These are phyloP conservation scores for Ajuga reptans DNA, from an alignment of 305 asterid species.

Conservation along the genomic window DNA sequence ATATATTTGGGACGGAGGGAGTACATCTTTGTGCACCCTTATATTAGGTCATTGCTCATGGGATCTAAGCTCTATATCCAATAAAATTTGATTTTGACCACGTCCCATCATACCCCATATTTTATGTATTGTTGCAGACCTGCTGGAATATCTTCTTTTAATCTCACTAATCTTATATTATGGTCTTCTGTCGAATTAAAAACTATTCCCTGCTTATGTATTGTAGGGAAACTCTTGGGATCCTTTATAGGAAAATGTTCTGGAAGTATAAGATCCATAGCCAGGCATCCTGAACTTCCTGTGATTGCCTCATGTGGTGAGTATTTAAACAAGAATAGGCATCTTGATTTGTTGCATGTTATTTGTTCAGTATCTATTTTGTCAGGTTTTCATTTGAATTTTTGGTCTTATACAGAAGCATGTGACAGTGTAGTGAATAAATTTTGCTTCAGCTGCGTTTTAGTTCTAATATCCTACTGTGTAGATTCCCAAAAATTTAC, in stretches of 20 bases:
- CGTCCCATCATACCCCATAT: not conserved
- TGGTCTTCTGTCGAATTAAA: not conserved
- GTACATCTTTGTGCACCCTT: not conserved
- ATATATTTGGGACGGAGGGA: not conserved
- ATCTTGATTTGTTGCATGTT: constrained; percentile 7
- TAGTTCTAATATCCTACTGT: not conserved
- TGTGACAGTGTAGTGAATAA: not conserved
- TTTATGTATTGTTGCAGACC: not conserved
- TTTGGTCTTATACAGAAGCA: not conserved
- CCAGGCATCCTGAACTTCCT: constrained; percentile 61
- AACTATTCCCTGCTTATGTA: not conserved
- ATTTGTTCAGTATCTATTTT: not conserved
- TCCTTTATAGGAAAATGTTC: constrained; percentile 84
- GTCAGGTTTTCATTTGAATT: not conserved
- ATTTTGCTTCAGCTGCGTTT: no score
- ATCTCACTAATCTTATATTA: not conserved
- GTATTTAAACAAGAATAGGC: constrained; percentile 20
- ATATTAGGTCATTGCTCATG: not conserved
- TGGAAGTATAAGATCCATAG: constrained; percentile 47
- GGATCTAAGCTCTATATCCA: not conserved
- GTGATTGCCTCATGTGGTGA: constrained; percentile 82
- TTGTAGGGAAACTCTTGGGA: constrained; percentile 74
- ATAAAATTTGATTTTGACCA: not conserved
- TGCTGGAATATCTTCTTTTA: not conserved
- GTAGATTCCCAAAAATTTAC: not conserved